These are phyloP conservation scores for Gillenia trifoliata DNA, from an alignment of 306 rosid genomes.

Conservation along the genomic window DNA sequence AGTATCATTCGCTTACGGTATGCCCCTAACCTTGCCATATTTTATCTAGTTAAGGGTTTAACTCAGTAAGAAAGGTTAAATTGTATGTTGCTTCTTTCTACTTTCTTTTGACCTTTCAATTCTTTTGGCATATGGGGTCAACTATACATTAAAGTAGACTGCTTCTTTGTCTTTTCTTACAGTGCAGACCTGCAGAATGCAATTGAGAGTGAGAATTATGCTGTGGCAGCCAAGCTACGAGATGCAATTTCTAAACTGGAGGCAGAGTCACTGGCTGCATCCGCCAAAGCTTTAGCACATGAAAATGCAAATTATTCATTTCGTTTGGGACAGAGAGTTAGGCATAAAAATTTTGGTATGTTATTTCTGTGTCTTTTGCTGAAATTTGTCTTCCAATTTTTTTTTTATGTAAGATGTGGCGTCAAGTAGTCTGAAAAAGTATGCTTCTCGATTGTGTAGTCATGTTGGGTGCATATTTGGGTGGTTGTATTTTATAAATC, in stretches of 20 bases:
- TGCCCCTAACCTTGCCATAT: constrained; percentile 18
- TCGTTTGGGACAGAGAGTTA: constrained; percentile 90
- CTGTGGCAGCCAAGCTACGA: constrained; percentile 69
- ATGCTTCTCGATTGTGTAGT: background rate
- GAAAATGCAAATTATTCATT: constrained; percentile 73
- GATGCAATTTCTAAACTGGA: constrained; percentile 72
- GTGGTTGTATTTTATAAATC: constrained; percentile 10
- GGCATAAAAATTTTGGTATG: constrained; percentile 65
- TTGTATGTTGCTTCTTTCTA: background rate
- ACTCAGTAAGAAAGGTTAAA: constrained; percentile 8
- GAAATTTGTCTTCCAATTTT: constrained; percentile 6
- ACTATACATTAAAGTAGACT: constrained; percentile 1
- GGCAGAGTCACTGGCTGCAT: constrained; percentile 77
- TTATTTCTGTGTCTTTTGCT: constrained; percentile 5
- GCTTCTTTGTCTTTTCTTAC: constrained; percentile 29
- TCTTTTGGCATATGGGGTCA: constrained; percentile 7
- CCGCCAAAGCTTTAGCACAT: constrained; percentile 77
- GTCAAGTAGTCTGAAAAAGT: background rate
- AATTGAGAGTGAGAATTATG: constrained; percentile 66
- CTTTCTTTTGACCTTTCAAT: background rate
- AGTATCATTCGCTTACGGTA: constrained; percentile 67
- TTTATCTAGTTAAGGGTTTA: constrained; percentile 16
- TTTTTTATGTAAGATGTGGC: constrained; percentile 2
- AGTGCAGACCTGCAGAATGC: constrained; percentile 81
- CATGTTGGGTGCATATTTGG: background rate